Evolutionary conservation across 495 filamentous ascomycete genomes (phyloP).

Genomic region (Podospora didyma): DNA sequence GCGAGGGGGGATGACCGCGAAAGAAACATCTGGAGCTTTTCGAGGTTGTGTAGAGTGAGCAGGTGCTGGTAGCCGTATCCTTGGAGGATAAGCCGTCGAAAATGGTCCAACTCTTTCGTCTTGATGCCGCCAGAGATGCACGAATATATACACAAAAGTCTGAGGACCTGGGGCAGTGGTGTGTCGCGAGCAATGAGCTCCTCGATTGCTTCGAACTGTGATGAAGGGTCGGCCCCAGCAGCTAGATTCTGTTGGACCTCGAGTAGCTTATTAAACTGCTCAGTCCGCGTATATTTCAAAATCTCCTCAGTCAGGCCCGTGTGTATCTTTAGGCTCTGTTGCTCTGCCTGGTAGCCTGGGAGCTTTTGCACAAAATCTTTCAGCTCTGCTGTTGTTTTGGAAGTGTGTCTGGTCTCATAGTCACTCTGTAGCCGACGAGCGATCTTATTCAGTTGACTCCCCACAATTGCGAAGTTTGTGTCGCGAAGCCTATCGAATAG

Average conservation of each 20-base stretch:
- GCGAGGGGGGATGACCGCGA: conserved; percentile 65
- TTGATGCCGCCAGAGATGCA: conserved; percentile 86
- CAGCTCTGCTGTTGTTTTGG: conserved; percentile 84
- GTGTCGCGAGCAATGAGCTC: conserved; percentile 87
- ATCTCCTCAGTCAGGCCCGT: conserved; percentile 92
- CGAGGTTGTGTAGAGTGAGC: conserved; percentile 81
- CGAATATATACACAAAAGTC: conserved; percentile 86
- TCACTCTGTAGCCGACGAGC: conserved; percentile 80
- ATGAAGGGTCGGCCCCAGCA: conserved; percentile 82
- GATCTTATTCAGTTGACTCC: conserved; percentile 81
- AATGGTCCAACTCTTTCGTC: conserved; percentile 78
- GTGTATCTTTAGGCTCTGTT: conserved; percentile 86
- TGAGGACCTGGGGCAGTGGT: conserved; percentile 72
- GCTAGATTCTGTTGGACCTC: conserved; percentile 96
- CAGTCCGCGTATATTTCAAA: conserved; percentile 81
- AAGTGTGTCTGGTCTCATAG: conserved; percentile 84
- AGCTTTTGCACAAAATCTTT: conserved; percentile 89
- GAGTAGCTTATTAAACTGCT: conserved; percentile 79
- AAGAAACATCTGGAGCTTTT: conserved; percentile 82
- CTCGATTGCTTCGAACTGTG: conserved; percentile 85
- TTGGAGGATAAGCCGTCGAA: conserved; percentile 82
- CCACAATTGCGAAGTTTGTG: conserved; percentile 92
- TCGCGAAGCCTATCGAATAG: conserved; percentile 87
- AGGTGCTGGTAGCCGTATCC: conserved; percentile 94
- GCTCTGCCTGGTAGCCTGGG: conserved; percentile 88